Conservation (phyloP, 2,329 filamentous ascomycete genomes). For the Mycogone perniciosa region DNA sequence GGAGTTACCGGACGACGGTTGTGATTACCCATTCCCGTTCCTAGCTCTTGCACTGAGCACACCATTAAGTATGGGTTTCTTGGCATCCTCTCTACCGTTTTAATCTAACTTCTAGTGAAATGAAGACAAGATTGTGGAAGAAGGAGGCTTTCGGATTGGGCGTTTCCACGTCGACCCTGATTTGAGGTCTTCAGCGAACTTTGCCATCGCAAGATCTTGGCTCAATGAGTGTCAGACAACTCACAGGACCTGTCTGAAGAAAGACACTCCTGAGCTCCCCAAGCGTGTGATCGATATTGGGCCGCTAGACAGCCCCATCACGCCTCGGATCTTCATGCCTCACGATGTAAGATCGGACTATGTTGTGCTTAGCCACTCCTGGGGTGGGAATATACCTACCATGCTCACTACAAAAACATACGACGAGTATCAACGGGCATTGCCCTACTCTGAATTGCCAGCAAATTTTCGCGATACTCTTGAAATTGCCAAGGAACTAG, state of each 20-base stretch:
- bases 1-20: not conserved
- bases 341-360: not conserved
- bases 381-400: slow-evolving; percentile 2
- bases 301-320: not conserved
- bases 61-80: not conserved
- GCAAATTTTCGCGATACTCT: slow-evolving; percentile 15
- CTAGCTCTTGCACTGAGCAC: not conserved
- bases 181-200: not conserved
- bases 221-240: not conserved
- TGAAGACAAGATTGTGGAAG: not conserved
- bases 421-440: not conserved
- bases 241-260: not conserved
- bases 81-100: not conserved
- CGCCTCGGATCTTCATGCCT: not conserved
- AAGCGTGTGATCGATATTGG: slow-evolving; percentile 7
- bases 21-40: not conserved
- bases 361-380: slow-evolving; percentile 7
- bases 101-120: not conserved
- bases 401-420: slow-evolving; percentile 1
- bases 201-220: slow-evolving; percentile 1
- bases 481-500: slow-evolving; percentile 11
- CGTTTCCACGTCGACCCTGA: not conserved
- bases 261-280: not conserved
- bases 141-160: not conserved
- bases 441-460: slow-evolving; percentile 5